Evolutionary conservation across 768 basidiomycete genomes (phyloP).

Genomic region (Tephrocybe sp.): DNA sequence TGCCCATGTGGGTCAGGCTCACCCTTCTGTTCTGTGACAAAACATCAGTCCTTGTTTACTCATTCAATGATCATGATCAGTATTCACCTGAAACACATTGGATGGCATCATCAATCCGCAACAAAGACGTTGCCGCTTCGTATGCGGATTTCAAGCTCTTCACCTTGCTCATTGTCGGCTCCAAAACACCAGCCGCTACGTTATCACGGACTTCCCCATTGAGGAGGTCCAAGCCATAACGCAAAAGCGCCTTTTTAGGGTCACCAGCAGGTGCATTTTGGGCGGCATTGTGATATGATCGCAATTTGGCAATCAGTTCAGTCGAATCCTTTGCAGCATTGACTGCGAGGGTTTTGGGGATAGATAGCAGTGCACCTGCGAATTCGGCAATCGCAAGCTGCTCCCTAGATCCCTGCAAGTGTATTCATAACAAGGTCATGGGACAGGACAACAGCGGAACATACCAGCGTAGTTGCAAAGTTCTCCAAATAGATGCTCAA

Average conservation of each 20-base stretch:
- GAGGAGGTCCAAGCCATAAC: slow-evolving; percentile 92
- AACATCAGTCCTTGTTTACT: slow-evolving; percentile 4
- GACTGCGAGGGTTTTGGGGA: slow-evolving; percentile 95
- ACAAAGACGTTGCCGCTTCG: slow-evolving; percentile 90
- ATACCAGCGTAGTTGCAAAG: slow-evolving; percentile 94
- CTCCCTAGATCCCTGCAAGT: slow-evolving; percentile 86
- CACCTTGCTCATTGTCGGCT: slow-evolving; percentile 97
- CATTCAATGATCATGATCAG: background rate
- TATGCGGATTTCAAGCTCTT: slow-evolving; percentile 96
- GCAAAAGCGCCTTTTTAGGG: slow-evolving; percentile 84
- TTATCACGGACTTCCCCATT: slow-evolving; percentile 97
- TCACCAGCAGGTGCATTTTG: slow-evolving; percentile 90
- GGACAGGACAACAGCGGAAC: slow-evolving; percentile 23
- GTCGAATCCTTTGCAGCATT: slow-evolving; percentile 99
- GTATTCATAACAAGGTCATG: slow-evolving; percentile 10
- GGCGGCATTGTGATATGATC: slow-evolving; percentile 95
- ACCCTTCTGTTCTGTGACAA: slow-evolving; percentile 58
- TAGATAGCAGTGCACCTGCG: slow-evolving; percentile 85
- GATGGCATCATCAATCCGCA: slow-evolving; percentile 96
- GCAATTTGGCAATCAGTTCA: slow-evolving; percentile 93
- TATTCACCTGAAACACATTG: slow-evolving; percentile 81
- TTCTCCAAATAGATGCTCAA: slow-evolving; percentile 97
- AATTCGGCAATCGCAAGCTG: slow-evolving; percentile 99
- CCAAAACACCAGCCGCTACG: slow-evolving; percentile 86
- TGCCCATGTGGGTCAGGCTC: slow-evolving; percentile 79